Base-by-base conservation (phyloP, 2,329 filamentous ascomycete species). In the Exserohilum rostratum region DNA sequence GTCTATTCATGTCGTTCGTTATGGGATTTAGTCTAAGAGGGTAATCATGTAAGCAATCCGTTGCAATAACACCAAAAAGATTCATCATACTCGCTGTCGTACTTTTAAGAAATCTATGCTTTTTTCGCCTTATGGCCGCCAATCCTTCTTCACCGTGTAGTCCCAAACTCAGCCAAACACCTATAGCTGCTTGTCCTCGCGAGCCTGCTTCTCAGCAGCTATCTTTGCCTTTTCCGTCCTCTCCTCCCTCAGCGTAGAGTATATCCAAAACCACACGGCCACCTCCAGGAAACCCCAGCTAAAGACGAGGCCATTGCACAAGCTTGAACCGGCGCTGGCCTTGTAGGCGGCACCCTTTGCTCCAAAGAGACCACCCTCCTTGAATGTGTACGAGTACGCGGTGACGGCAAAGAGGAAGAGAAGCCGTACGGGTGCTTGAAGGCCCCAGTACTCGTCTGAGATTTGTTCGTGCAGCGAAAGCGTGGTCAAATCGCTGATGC, bases 301-400 rank as follows among this genome's bases (percentile, higher is more conserved):
- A 71, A 97, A 96, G 35, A 96, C 85, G 35, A 96, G 79, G 46
- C 91, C 85, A 72, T 96, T 96, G 79, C 93, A 91, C 66, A 96
- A 76, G 20, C 85, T 83, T 58, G 92, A 88, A 45, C 71, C 82
- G 68, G 59, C 66, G 48, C 56, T 71, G 48, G 43, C 59, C 57
- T 58, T 70, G 47, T 67, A 71, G 7, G 63, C 58, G 4, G 50
- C 42, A 2, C 67, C 62, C 34, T 57, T 66, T 13, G 71, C 65
- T 34, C 72, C 77, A 38, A 77, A 74, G 48, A 77, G 65, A 77
- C 86, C 77, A 29, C 63, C 82, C 75, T 83, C 69, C 68, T 78
- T 80, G 77, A 87, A 87, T 53, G 85, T 67, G 72, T 87, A 91
- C 27, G 85, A 82, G 75, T 91, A 92, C 39, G 83, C 78, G 12